Conservation (phyloP, 805 yeast genomes). For the Ogataea sp. region DNA sequence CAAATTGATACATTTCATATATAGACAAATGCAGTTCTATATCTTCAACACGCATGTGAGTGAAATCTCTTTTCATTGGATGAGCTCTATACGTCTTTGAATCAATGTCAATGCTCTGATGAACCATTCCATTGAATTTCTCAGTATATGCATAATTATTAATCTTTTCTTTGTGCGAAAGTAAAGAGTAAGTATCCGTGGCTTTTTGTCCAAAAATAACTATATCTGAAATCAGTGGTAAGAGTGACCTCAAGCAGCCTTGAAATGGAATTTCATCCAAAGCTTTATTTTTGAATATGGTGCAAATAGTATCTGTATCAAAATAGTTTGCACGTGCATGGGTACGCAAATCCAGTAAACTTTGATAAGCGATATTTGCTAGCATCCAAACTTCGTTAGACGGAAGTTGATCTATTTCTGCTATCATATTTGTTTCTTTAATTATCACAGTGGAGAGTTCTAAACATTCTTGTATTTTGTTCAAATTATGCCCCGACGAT, state of each 20-base stretch:
- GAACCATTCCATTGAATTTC: background rate
- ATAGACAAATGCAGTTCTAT: conserved; percentile 18
- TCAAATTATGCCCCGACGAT: background rate
- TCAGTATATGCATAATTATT: conserved; percentile 2
- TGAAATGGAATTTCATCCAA: conserved; percentile 1
- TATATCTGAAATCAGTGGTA: background rate
- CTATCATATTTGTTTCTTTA: background rate
- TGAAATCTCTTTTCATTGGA: conserved; percentile 1
- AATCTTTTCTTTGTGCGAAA: conserved; percentile 1
- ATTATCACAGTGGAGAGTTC: background rate
- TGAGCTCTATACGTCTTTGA: background rate
- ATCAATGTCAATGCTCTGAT: background rate
- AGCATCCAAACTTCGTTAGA: background rate
- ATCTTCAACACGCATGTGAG: conserved; percentile 6
- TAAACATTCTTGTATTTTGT: background rate
- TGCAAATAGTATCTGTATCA: background rate
- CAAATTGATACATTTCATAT: conserved; percentile 20
- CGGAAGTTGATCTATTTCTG: background rate
- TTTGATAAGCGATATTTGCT: background rate
- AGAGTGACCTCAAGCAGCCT: conserved; percentile 1
- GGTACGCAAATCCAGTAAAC: background rate
- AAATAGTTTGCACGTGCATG: background rate
- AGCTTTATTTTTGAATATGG: background rate
- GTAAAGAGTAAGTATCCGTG: background rate
- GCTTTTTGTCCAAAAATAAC: background rate